phyloP scores from a whole-genome alignment of 2,329 filamentous ascomycete species.

The Bipolaris cookei region DNA sequence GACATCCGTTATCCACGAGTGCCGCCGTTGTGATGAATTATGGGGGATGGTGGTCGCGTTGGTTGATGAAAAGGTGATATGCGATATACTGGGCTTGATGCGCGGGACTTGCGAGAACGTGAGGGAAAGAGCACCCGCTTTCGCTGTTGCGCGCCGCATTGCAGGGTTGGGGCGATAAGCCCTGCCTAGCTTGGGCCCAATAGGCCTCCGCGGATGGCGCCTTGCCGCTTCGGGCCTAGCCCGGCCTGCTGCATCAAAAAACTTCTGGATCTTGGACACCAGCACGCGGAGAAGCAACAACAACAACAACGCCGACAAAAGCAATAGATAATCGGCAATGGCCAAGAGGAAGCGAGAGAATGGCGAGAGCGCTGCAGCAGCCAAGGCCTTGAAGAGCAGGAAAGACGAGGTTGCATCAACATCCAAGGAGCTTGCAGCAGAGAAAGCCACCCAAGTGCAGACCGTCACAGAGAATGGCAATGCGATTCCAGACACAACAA shows the following conservation, averaged over 20 bases:
- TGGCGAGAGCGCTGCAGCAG: conserved; percentile 22
- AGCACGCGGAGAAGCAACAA: conserved; percentile 11
- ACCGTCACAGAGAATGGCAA: conserved; percentile 14
- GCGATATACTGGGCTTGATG: conserved; percentile 39
- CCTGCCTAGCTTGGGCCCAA: conserved; percentile 25
- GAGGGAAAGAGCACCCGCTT: conserved; percentile 27
- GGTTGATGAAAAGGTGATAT: conserved; percentile 46
- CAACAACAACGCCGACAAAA: conserved; percentile 11
- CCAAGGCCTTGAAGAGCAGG: conserved; percentile 37
- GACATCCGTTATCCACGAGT: conserved; percentile 57
- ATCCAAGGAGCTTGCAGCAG: conserved; percentile 27
- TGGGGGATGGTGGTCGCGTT: conserved; percentile 33
- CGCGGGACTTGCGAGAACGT: conserved; percentile 35
- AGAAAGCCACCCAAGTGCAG: conserved; percentile 17
- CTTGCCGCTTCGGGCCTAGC: conserved; percentile 25
- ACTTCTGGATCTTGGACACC: conserved; percentile 26
- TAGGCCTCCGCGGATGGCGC: conserved; percentile 12
- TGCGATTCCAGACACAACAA: conserved; percentile 22
- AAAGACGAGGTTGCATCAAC: conserved; percentile 30
- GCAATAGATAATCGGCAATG: conserved; percentile 27
- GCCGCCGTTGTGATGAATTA: conserved; percentile 51
- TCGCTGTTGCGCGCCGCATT: conserved; percentile 23
- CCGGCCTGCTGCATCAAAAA: conserved; percentile 28
- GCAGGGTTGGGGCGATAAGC: conserved; percentile 33
- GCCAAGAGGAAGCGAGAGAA: conserved; percentile 47